phyloP scores from a whole-genome alignment of 371 early-diverging fungal species.

The Synchytrium microbalum region DNA sequence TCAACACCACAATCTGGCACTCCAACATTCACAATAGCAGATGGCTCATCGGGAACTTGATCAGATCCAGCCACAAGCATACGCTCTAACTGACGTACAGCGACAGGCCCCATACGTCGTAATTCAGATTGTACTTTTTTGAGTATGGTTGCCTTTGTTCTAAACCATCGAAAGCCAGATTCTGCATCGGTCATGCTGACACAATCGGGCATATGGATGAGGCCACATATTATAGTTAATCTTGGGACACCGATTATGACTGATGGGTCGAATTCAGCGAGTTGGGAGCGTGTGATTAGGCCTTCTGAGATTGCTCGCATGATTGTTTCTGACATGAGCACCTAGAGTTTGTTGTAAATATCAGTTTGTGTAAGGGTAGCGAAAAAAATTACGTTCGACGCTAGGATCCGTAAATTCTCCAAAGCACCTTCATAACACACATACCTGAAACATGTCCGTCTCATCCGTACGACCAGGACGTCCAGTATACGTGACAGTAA shows the following conservation, averaged over 20 bases:
- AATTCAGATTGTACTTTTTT: slow-evolving; percentile 17
- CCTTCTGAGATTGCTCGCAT: slow-evolving; percentile 22
- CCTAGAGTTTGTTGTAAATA: slow-evolving; percentile 12
- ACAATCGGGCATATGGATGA: slow-evolving; percentile 34
- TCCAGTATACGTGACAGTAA: slow-evolving; percentile 34
- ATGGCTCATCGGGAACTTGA: not conserved
- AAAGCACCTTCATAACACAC: no score
- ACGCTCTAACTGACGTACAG: slow-evolving; percentile 25
- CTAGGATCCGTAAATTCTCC: no score
- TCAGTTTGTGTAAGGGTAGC: not conserved
- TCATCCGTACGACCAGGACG: slow-evolving; percentile 27
- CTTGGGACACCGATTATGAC: slow-evolving; percentile 47
- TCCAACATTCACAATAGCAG: not conserved
- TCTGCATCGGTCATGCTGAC: slow-evolving; percentile 36
- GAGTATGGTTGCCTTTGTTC: slow-evolving; percentile 25
- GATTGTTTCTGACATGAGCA: slow-evolving; percentile 50
- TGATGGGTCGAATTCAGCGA: slow-evolving; percentile 42
- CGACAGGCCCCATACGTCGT: slow-evolving; percentile 6
- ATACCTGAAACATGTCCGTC: slow-evolving; percentile 41
- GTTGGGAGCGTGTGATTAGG: slow-evolving; percentile 27
- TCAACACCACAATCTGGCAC: not conserved
- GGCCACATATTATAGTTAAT: slow-evolving; percentile 39
- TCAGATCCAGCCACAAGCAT: slow-evolving; percentile 21
- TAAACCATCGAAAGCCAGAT: slow-evolving; percentile 41
- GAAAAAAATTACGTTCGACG: no score